Conservation (phyloP, 176 grass and related monocot species). For the sorghum (Sorghum bicolor) region Sorghum_bicolor_NCBIv3 NC_012878.2:50076501-50077000, state of each 20-base stretch:
- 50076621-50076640: background rate
- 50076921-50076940: slow-evolving; percentile 83
- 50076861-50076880: slow-evolving; percentile 85
- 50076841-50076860: slow-evolving; percentile 84
- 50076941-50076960: slow-evolving; percentile 84
- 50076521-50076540: background rate
- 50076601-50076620: background rate
- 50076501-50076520: background rate
- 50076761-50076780: slow-evolving; percentile 63
- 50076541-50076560: background rate
- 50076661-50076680: background rate
- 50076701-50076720: background rate
- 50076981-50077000: slow-evolving; percentile 73
- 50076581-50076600: background rate
- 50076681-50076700: slow-evolving; percentile 16
- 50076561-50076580: background rate
- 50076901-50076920: slow-evolving; percentile 61
- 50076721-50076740: slow-evolving; percentile 48
- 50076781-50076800: slow-evolving; percentile 50
- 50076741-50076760: slow-evolving; percentile 23
- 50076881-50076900: slow-evolving; percentile 58
- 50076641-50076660: background rate
- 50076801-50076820: slow-evolving; percentile 24
- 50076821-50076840: slow-evolving; percentile 36
- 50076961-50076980: slow-evolving; percentile 61